Percentiles rank a stretch among this genome's conserved stretches.
Conservation (phyloP, 2,329 filamentous ascomycete genomes). For the Neopestalotiopsis clavispora region DNA sequence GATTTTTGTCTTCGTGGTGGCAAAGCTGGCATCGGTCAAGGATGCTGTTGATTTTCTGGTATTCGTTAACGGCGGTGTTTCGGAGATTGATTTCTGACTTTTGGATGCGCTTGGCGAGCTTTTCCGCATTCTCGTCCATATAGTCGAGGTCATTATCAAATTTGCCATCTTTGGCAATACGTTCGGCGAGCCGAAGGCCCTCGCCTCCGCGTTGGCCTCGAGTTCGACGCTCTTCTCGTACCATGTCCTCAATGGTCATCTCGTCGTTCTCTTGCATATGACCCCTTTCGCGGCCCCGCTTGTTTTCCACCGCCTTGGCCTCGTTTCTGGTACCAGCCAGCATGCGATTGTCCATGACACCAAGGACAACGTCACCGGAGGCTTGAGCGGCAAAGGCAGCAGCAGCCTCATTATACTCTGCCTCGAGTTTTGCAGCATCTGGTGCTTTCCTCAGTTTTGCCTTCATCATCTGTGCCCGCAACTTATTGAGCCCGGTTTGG, state of each 20-base stretch:
- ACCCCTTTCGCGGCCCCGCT: slow-evolving; percentile 82
- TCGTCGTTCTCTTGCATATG: slow-evolving; percentile 90
- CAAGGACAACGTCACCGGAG: slow-evolving; percentile 77
- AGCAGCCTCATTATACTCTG: slow-evolving; percentile 80
- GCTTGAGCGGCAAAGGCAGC: slow-evolving; percentile 62
- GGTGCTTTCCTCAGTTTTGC: slow-evolving; percentile 83
- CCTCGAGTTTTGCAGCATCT: slow-evolving; percentile 77
- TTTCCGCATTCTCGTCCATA: slow-evolving; percentile 94
- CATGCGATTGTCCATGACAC: slow-evolving; percentile 88
- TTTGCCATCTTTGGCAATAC: slow-evolving; percentile 90
- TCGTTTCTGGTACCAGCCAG: slow-evolving; percentile 76
- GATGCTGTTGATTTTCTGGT: slow-evolving; percentile 85
- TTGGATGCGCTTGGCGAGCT: slow-evolving; percentile 84
- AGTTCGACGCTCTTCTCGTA: slow-evolving; percentile 89
- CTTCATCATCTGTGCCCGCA: slow-evolving; percentile 95
- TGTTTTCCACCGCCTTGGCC: slow-evolving; percentile 78
- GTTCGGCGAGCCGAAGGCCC: slow-evolving; percentile 81
- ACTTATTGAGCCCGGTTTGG: slow-evolving; percentile 81
- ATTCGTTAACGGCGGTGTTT: slow-evolving; percentile 85
- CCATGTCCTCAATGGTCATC: slow-evolving; percentile 97
- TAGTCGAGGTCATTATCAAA: slow-evolving; percentile 95
- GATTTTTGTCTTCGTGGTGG: slow-evolving; percentile 80
- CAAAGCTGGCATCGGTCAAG: slow-evolving; percentile 90
- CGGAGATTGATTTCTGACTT: slow-evolving; percentile 88
- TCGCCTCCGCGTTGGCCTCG: slow-evolving; percentile 79